phyloP scores from a whole-genome alignment of 805 yeast genomes.

The Ogataea dorogensis region DNA sequence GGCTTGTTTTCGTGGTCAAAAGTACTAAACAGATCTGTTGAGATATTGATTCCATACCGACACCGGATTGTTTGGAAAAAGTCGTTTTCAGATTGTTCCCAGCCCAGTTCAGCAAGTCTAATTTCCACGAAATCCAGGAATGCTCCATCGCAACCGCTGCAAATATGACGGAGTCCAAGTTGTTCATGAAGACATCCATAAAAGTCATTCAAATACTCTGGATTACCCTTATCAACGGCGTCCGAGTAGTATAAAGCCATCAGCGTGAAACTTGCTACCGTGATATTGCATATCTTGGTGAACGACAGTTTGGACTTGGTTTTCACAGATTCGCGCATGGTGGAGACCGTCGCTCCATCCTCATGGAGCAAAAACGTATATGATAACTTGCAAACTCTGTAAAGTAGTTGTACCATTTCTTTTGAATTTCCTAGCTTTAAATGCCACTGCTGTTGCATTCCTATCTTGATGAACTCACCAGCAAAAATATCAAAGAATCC shows the following conservation, averaged over 20 bases:
- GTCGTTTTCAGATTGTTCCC: constrained; percentile 56
- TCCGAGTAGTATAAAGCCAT: constrained; percentile 39
- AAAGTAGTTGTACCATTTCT: constrained; percentile 23
- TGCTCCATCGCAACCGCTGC: constrained; percentile 61
- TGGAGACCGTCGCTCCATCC: constrained; percentile 42
- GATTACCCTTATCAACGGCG: constrained; percentile 13
- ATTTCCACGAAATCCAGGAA: constrained; percentile 62
- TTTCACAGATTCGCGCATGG: constrained; percentile 41
- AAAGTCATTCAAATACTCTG: constrained; percentile 40
- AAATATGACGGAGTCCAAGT: constrained; percentile 65
- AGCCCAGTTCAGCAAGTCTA: constrained; percentile 43
- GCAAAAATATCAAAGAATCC: constrained; percentile 55
- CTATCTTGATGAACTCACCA: constrained; percentile 33
- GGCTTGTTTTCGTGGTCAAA: constrained; percentile 60
- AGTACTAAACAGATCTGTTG: constrained; percentile 59
- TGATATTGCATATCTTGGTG: constrained; percentile 44
- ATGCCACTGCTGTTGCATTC: constrained; percentile 37
- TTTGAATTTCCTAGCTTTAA: constrained; percentile 9
- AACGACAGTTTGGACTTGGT: constrained; percentile 43
- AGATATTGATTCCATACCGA: constrained; percentile 64
- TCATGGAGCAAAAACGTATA: constrained; percentile 54
- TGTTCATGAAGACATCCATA: constrained; percentile 68
- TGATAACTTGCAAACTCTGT: constrained; percentile 40
- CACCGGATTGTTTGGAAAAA: constrained; percentile 78
- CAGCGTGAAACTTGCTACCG: constrained; percentile 39